A percentile compares a stretch with the other conserved stretches of the same genome.
These are phyloP conservation scores for Mycocalia duriaeana DNA, from an alignment of 1,284 basidiomycete genomes.

Conservation along the genomic window DNA sequence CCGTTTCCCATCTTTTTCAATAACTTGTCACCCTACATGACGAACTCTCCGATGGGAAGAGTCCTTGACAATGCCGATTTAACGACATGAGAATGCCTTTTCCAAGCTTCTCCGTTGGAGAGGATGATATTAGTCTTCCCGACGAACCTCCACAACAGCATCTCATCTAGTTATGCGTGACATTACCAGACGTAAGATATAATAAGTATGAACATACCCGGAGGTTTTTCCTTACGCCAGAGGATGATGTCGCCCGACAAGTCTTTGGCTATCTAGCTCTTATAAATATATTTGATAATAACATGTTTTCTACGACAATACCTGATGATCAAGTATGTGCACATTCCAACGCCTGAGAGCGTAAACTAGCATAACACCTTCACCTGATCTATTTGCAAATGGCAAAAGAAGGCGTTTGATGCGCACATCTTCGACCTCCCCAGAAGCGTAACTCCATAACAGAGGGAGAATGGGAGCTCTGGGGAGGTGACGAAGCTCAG, in stretches of 20 bases:
- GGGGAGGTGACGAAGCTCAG: slow-evolving; percentile 17
- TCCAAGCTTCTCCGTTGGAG: not conserved
- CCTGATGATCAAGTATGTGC: slow-evolving; percentile 10
- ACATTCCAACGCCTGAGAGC: slow-evolving; percentile 20
- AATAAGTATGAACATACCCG: slow-evolving; percentile 18
- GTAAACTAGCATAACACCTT: slow-evolving; percentile 17
- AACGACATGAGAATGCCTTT: not conserved
- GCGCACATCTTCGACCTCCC: slow-evolving; percentile 14
- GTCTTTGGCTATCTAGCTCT: slow-evolving; percentile 13
- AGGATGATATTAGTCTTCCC: not conserved
- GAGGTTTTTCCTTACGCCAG: slow-evolving; percentile 23
- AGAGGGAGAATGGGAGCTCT: slow-evolving; percentile 14
- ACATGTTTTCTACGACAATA: not conserved
- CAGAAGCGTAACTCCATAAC: slow-evolving; percentile 14
- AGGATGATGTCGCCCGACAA: slow-evolving; percentile 13
- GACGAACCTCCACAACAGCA: not conserved
- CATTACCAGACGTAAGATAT: not conserved
- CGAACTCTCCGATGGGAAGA: not conserved
- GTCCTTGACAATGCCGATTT: not conserved
- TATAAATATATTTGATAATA: not conserved
- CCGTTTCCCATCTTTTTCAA: not conserved
- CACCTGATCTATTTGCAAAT: slow-evolving; percentile 13
- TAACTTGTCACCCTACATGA: not conserved
- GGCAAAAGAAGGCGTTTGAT: slow-evolving; percentile 16
- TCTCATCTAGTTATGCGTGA: not conserved